Conservation (phyloP, 148 eudicot species). For the Diospyros kaki region DNA sequence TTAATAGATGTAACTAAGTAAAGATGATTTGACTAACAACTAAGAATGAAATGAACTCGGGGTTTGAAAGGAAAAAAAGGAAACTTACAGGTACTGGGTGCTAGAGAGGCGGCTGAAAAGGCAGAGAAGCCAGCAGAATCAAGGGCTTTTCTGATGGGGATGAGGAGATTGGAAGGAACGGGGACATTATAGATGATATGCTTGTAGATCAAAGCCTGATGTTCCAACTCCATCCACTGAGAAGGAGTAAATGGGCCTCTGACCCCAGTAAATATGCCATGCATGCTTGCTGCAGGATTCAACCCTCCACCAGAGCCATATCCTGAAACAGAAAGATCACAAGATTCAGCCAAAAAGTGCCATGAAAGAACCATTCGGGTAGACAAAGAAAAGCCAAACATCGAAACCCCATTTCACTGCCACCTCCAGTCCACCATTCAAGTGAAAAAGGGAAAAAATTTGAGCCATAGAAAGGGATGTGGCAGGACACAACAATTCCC, state of each 20-base stretch:
- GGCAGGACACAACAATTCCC: constrained; percentile 1
- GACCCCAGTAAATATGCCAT: constrained; percentile 32
- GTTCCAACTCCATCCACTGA: constrained; percentile 71
- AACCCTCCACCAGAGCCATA: constrained; percentile 44
- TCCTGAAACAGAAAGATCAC: constrained; percentile 26
- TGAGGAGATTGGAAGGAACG: constrained; percentile 51
- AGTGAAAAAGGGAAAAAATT: neutral
- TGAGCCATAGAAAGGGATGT: constrained; percentile 1
- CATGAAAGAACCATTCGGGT: neutral
- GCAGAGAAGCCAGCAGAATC: constrained; percentile 49
- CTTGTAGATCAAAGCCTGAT: constrained; percentile 71
- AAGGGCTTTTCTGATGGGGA: constrained; percentile 60
- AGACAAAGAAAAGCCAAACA: neutral
- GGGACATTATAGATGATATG: constrained; percentile 54
- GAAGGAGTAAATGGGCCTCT: constrained; percentile 63
- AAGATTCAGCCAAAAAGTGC: neutral
- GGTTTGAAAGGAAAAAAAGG: too few relatives aligned
- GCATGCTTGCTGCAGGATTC: constrained; percentile 32
- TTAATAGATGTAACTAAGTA: neutral
- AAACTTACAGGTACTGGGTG: constrained; percentile 39
- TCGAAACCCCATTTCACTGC: neutral
- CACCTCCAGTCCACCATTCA: neutral
- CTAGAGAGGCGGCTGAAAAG: constrained; percentile 29
- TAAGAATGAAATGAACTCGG: too few relatives aligned
- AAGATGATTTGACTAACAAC: neutral